Evolutionary conservation across 768 basidiomycete species (phyloP).

Genomic region (Russula abietina): DNA sequence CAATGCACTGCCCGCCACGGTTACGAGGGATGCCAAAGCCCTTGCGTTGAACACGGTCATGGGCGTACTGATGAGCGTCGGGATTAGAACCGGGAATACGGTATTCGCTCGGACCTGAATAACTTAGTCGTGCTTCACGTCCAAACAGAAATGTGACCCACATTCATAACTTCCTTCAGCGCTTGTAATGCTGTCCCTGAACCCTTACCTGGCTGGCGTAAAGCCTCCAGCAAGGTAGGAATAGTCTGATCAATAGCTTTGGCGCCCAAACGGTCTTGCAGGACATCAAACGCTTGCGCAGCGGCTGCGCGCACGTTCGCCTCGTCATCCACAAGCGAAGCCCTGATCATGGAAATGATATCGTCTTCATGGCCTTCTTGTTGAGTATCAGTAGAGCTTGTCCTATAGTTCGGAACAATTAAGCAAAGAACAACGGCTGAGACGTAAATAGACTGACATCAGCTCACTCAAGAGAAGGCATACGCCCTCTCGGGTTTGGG

Average conservation of each 20-base stretch:
- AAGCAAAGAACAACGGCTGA: not conserved
- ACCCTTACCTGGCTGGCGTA: conserved; percentile 85
- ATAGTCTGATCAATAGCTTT: conserved; percentile 96
- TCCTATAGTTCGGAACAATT: conserved; percentile 42
- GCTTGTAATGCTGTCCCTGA: conserved; percentile 96
- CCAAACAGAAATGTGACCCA: conserved; percentile 36
- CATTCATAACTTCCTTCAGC: conserved; percentile 88
- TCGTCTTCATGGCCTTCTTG: conserved; percentile 84
- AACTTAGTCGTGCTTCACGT: conserved; percentile 3
- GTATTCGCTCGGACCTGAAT: conserved; percentile 82
- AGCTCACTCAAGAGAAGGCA: conserved; percentile 85
- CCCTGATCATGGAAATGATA: conserved; percentile 79
- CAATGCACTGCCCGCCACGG: conserved; percentile 87
- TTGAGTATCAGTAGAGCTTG: conserved; percentile 76
- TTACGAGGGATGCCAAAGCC: conserved; percentile 84
- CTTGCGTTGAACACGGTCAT: conserved; percentile 95
- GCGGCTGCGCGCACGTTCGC: conserved; percentile 82
- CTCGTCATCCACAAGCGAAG: conserved; percentile 84
- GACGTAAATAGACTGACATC: conserved; percentile 48
- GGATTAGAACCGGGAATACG: conserved; percentile 96
- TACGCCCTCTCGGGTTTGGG: conserved; percentile 72
- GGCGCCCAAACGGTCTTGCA: conserved; percentile 87
- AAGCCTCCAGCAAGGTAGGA: conserved; percentile 87
- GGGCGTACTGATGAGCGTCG: conserved; percentile 81
- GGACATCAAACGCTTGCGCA: conserved; percentile 79